Conservation (phyloP, 2,329 filamentous ascomycete species). For the Arthrobotrys pseudoclavata region DNA sequence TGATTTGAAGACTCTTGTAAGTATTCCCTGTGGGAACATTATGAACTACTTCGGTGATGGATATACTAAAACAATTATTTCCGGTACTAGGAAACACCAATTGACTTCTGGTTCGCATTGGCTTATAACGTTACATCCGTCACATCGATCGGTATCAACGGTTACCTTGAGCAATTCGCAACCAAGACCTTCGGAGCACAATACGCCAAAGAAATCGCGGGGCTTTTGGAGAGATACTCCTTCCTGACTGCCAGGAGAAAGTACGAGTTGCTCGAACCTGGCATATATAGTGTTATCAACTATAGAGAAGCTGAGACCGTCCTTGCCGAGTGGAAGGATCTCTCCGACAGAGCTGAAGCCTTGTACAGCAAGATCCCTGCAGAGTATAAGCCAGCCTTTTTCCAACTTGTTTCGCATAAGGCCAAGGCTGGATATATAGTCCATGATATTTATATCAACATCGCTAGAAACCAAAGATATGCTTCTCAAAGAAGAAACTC, state of each 20-base stretch:
- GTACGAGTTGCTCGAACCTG: constrained; percentile 74
- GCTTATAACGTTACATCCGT: constrained; percentile 72
- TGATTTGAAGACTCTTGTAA: constrained; percentile 74
- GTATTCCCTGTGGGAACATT: constrained; percentile 22
- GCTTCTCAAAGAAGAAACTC: constrained; percentile 72
- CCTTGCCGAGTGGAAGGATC: constrained; percentile 71
- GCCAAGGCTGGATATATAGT: constrained; percentile 73
- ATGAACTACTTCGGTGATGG: neutral
- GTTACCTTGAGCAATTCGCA: constrained; percentile 73
- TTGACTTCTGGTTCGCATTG: constrained; percentile 77
- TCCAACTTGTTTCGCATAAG: constrained; percentile 75
- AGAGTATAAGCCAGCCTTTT: constrained; percentile 72
- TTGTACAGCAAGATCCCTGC: constrained; percentile 72
- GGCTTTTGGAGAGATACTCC: constrained; percentile 72
- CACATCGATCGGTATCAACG: constrained; percentile 69
- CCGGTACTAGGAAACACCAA: constrained; percentile 71
- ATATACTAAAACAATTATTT: constrained; percentile 5
- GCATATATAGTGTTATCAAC: constrained; percentile 74
- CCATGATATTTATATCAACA: constrained; percentile 71
- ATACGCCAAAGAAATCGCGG: constrained; percentile 69
- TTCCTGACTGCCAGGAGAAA: constrained; percentile 73
- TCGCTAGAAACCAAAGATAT: constrained; percentile 71
- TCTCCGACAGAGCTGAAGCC: constrained; percentile 71
- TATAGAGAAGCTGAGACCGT: constrained; percentile 75
- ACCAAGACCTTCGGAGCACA: constrained; percentile 72